phyloP scores from a whole-genome alignment of 2,329 filamentous ascomycete genomes.

The Nemania sp. region DNA sequence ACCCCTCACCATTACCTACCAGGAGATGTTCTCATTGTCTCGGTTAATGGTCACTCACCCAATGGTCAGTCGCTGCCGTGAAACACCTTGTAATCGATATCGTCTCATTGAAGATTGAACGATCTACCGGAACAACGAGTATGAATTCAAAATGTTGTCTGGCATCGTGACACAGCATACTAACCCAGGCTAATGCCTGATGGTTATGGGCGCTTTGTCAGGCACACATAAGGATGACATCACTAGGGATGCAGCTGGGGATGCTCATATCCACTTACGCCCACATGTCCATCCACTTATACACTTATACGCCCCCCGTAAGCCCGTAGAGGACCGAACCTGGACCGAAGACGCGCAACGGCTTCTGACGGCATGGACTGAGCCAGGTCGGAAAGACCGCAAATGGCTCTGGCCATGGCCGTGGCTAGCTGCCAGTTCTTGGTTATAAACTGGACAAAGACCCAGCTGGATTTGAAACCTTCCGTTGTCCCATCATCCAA shows the following conservation, averaged over 20 bases:
- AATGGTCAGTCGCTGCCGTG: background rate
- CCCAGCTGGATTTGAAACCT: conserved; percentile 3
- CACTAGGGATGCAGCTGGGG: conserved; percentile 29
- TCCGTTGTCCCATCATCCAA: background rate
- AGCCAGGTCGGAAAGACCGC: conserved; percentile 3
- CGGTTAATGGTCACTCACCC: background rate
- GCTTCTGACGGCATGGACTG: conserved; percentile 3
- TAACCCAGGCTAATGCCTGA: background rate
- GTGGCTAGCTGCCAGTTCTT: conserved; percentile 5
- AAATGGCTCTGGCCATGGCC: conserved; percentile 1
- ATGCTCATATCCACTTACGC: conserved; percentile 31
- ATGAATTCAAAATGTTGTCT: background rate
- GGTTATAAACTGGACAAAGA: conserved; percentile 28
- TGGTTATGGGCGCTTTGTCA: conserved; percentile 35
- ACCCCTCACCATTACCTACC: background rate
- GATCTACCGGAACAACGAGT: background rate
- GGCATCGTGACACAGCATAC: background rate
- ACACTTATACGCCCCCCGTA: conserved; percentile 25
- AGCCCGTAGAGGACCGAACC: conserved; percentile 27
- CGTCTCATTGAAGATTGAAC: background rate
- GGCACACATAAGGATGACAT: conserved; percentile 36
- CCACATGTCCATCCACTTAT: conserved; percentile 49
- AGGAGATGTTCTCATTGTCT: background rate
- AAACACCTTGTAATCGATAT: background rate
- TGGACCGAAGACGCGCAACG: conserved; percentile 20